Evolutionary conservation across 2,329 filamentous ascomycete species (phyloP).

Genomic region (Venturia aucupariae): DNA sequence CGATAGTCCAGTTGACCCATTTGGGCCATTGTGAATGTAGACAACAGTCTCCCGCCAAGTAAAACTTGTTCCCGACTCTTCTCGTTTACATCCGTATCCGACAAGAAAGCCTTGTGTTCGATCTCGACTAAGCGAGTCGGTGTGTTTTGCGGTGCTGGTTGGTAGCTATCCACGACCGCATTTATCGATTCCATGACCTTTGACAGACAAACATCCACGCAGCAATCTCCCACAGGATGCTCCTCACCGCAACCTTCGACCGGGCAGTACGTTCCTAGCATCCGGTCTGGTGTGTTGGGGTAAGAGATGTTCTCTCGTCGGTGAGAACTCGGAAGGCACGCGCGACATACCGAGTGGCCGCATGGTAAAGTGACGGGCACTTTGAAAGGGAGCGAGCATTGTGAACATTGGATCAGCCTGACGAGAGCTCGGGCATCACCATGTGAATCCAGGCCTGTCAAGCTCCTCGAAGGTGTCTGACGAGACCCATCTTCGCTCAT

Average conservation of each 20-base stretch:
- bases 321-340: constrained; percentile 61
- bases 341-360: constrained; percentile 65
- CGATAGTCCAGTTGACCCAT: constrained; percentile 50
- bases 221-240: constrained; percentile 70
- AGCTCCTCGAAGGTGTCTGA: constrained; percentile 22
- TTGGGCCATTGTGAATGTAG: constrained; percentile 58
- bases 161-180: constrained; percentile 15
- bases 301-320: constrained; percentile 65
- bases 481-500: constrained; percentile 33
- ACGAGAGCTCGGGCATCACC: constrained; percentile 55
- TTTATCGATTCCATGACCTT: constrained; percentile 54
- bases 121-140: constrained; percentile 35
- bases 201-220: constrained; percentile 63
- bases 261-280: constrained; percentile 66
- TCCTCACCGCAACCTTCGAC: constrained; percentile 56
- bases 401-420: constrained; percentile 66
- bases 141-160: constrained; percentile 21
- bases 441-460: constrained; percentile 37
- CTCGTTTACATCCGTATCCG: background rate
- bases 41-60: constrained; percentile 51
- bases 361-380: constrained; percentile 72
- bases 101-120: background rate
- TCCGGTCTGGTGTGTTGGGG: constrained; percentile 56
- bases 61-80: constrained; percentile 26
- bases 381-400: constrained; percentile 59